These are phyloP conservation scores for Leccinellum rugosiceps DNA, from an alignment of 768 basidiomycete species.

Conservation along the genomic window DNA sequence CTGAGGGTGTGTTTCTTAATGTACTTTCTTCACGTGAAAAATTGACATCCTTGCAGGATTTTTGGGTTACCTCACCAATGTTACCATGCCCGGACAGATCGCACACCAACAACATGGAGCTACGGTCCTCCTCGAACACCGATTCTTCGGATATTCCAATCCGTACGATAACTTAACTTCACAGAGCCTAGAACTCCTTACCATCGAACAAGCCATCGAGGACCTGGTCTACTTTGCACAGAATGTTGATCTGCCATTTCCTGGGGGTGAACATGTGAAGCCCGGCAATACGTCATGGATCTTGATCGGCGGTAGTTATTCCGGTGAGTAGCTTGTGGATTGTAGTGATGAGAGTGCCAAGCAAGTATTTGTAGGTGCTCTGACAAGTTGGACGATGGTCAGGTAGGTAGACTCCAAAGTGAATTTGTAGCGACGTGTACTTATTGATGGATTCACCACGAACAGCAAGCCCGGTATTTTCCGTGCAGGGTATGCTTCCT, in stretches of 20 bases:
- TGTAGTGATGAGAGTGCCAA: neutral
- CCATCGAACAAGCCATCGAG: slow-evolving; percentile 72
- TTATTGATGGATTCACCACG: neutral
- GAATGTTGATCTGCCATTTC: slow-evolving; percentile 65
- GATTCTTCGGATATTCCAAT: slow-evolving; percentile 76
- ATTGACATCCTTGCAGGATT: slow-evolving; percentile 18
- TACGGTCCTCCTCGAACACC: slow-evolving; percentile 64
- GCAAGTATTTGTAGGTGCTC: slow-evolving; percentile 26
- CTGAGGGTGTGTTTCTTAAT: slow-evolving; percentile 31
- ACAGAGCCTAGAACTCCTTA: slow-evolving; percentile 55
- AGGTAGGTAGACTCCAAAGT: slow-evolving; percentile 40
- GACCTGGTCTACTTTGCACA: slow-evolving; percentile 69
- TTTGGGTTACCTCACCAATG: slow-evolving; percentile 59
- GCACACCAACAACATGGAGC: slow-evolving; percentile 65
- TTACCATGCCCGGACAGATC: slow-evolving; percentile 59
- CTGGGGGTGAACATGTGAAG: slow-evolving; percentile 57
- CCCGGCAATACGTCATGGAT: slow-evolving; percentile 48
- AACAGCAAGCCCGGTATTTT: slow-evolving; percentile 40
- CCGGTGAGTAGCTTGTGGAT: slow-evolving; percentile 18
- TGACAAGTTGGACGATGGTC: slow-evolving; percentile 66
- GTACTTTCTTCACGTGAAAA: neutral
- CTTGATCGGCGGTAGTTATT: slow-evolving; percentile 42
- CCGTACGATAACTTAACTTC: slow-evolving; percentile 59
- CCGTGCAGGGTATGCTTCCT: slow-evolving; percentile 43
- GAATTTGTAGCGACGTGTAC: neutral